Evolutionary conservation across 2,329 filamentous ascomycete species (phyloP), one percentile per base, ranked within the genome.

Genomic region (Ophiocordyceps unilateralis): DNA sequence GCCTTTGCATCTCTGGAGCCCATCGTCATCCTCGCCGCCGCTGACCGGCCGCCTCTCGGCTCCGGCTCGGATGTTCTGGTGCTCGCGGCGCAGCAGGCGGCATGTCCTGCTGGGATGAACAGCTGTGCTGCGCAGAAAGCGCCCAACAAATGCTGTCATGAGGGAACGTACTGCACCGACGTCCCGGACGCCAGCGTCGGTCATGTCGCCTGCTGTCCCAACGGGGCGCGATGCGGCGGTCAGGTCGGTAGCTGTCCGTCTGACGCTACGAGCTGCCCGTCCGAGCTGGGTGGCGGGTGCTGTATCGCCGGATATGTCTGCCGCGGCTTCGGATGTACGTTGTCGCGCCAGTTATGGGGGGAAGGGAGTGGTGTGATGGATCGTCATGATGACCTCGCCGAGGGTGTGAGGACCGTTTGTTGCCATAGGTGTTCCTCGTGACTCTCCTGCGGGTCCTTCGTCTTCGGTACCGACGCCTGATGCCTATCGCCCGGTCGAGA

Each of bases 271-370:
- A 72, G 74, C 41, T 89, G 83, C 55, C 67, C 77, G 0, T 67
- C 73, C 8, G 69, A 70, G 28, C 57, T 78, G 0, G 83, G 82
- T 3, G 83, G 82, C 14, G 83, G 83, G 2, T 89, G 83, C 54
- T 89, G 83, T 55, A 76, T 87, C 11, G 67, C 76, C 0, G 81
- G 81, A 5, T 87, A 76, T 53, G 66, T 72, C 1, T 89, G 83
- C 51, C 66, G 74, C 45, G 78, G 78, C 17, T 64, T 78, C 44
- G 83, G 83, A 21, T 89, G 83, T 78, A 63, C 70, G 68, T 71
- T 46, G 23, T 44, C 14, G 3, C 19, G 34, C 34, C 20, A 17
- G 32, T 36, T 36, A 26, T 26, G 5, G 23, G 23, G 23, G 11
- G 23, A 26, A 6, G 23, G 23, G 23, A 26, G 23, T 26, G 23